Evolutionary conservation across 352 stramenopile species (phyloP).

Genomic region (Phytophthora fragariaefolia): DNA sequence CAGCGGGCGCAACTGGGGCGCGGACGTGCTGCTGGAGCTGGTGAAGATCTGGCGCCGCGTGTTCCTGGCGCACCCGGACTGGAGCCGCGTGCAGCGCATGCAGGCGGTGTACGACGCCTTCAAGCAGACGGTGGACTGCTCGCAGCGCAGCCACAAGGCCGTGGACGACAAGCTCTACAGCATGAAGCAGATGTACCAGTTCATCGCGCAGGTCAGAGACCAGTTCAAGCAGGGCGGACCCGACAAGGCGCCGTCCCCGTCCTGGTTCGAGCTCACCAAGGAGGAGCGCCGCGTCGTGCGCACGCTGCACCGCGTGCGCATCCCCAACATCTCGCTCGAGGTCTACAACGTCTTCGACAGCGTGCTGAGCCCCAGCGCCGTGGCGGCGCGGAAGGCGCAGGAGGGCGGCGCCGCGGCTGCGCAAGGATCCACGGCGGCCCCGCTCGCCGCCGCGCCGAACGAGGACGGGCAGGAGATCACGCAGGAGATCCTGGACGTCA

Average conservation of each 20-base stretch:
- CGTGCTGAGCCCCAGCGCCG: constrained; percentile 45
- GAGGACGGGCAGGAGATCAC: constrained; percentile 24
- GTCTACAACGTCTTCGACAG: constrained; percentile 65
- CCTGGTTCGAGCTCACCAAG: constrained; percentile 69
- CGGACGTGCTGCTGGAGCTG: constrained; percentile 59
- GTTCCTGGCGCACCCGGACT: constrained; percentile 42
- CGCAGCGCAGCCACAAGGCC: constrained; percentile 57
- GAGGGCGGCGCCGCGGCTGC: neutral
- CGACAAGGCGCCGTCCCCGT: constrained; percentile 32
- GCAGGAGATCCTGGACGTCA: constrained; percentile 48
- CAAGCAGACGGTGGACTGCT: constrained; percentile 47
- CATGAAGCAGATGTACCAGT: constrained; percentile 80
- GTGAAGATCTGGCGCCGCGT: constrained; percentile 62
- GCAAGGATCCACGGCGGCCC: neutral
- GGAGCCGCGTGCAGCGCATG: constrained; percentile 49
- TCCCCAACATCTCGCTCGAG: constrained; percentile 64
- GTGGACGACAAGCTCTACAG: constrained; percentile 76
- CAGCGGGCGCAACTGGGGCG: constrained; percentile 59
- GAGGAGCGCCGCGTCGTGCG: constrained; percentile 60
- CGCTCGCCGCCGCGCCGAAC: neutral
- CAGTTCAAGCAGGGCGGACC: constrained; percentile 42
- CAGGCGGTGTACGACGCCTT: constrained; percentile 65
- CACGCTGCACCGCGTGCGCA: constrained; percentile 58
- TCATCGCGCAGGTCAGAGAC: constrained; percentile 66
- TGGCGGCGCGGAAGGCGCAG: constrained; percentile 10